Conservation (phyloP, 345 rosid genomes). For the Carallia pectinifolia region DNA sequence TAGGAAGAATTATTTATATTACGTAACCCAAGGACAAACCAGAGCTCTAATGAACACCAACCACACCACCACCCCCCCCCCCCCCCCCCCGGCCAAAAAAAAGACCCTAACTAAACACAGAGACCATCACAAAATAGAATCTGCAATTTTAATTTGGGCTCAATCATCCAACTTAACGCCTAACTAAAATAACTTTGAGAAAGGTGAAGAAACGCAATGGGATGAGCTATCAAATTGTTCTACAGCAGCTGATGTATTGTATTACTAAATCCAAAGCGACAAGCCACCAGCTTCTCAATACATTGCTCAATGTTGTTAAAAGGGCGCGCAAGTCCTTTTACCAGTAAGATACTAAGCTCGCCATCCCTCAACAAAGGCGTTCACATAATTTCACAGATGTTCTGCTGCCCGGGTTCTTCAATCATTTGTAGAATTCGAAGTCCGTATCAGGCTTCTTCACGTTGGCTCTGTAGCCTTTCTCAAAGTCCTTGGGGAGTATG, state of each 20-base stretch:
- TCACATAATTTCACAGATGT: too few relatives aligned
- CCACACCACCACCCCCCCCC: too few relatives aligned
- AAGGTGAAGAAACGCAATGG: not conserved
- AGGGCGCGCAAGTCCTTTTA: too few relatives aligned
- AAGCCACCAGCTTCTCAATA: not conserved
- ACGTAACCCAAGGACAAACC: too few relatives aligned
- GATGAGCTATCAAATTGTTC: not conserved
- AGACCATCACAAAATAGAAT: not conserved
- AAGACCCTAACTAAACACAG: too few relatives aligned
- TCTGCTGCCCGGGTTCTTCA: not conserved
- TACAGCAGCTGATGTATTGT: not conserved
- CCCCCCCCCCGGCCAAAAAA: too few relatives aligned
- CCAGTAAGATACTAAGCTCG: too few relatives aligned
- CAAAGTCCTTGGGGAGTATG: conserved; percentile 93
- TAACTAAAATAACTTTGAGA: not conserved
- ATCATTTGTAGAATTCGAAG: conserved; percentile 91
- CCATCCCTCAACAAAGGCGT: too few relatives aligned
- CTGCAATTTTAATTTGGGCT: not conserved
- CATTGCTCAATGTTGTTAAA: too few relatives aligned
- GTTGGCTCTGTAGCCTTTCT: conserved; percentile 94
- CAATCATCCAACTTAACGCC: not conserved
- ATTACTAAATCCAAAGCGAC: not conserved
- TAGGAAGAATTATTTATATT: too few relatives aligned
- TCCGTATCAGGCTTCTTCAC: conserved; percentile 99
- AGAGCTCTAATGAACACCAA: too few relatives aligned